Base-by-base conservation (phyloP, 208 protist species). In the Leptomonas seymouri region DNA sequence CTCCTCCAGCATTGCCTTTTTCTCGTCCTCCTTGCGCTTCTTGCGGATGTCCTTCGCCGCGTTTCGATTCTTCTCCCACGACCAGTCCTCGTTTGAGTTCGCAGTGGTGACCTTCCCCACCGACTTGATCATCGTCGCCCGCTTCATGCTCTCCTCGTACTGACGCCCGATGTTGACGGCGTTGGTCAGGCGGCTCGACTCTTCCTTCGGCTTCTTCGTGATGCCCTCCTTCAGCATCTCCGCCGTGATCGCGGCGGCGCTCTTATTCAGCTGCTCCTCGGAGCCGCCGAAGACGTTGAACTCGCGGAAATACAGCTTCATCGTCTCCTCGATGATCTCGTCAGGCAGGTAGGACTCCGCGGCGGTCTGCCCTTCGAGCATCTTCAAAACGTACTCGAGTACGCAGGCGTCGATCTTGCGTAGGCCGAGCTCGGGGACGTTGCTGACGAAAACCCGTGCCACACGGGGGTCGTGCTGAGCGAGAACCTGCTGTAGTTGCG, bases 31-130 rank as follows among this genome's bases (percentile, higher is more conserved):
- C 71, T 88, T 90, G 64, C 90, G 81, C 78, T 93, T 93, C 77
- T 88, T 87, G 64, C 92, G 92, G 53, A 87, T 71, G 58, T 97
- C 90, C 81, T 97, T 97, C 21, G 92, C 88, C 9, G 86, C 74
- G 76, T 82, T 94, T 28, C 90, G 87, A 64, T 94, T 95, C 69
- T 80, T 85, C 78, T 97, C 88, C 90, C 92, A 97, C 34, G 86
- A 80, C 88, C 90, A 94, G 59, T 94, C 89, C 55, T 93, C 89
- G 81, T 97, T 97, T 8, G 89, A 92, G 81, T 97, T 97, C 16
- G 90, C 88, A 30, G 80, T 70, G 2, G 83, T 71, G 0, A 93
- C 81, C 69, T 93, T 93, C 27, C 91, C 91, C 7, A 96, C 91
- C 45, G 75, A 82, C 61, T 86, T 87, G 67, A 96, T 91, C 86